Evolutionary conservation across 441 rosid species (phyloP).

Genomic region (Erysimum cheiri): DNA sequence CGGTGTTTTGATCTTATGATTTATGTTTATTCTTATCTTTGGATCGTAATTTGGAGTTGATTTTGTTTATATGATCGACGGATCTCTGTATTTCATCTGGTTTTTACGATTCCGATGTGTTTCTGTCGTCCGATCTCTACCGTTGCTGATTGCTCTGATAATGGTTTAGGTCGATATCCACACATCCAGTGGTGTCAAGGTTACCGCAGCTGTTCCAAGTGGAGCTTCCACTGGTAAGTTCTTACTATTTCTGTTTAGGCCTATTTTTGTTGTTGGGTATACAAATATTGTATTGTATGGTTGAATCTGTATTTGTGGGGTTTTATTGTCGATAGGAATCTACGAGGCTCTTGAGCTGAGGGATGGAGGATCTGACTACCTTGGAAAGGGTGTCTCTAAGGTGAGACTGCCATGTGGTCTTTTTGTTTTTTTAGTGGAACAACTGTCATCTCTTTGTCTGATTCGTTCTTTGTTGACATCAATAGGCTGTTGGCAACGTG

Average conservation of each 20-base stretch:
- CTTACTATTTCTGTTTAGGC: not conserved
- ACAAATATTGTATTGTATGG: not conserved
- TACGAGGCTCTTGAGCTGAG: slow-evolving; percentile 96
- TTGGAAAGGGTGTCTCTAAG: slow-evolving; percentile 94
- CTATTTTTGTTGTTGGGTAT: not conserved
- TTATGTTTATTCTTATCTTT: not conserved
- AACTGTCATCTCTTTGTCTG: not conserved
- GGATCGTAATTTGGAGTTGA: slow-evolving; percentile 8
- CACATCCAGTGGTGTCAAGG: slow-evolving; percentile 56
- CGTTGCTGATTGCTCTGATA: not conserved
- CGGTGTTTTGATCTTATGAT: slow-evolving; percentile 25
- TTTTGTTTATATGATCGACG: slow-evolving; percentile 14
- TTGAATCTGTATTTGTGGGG: not conserved
- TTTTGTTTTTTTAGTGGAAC: not conserved
- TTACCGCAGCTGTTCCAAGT: slow-evolving; percentile 91
- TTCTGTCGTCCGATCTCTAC: not conserved
- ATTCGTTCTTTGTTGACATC: not conserved
- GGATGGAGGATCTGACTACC: slow-evolving; percentile 96
- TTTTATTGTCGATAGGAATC: slow-evolving; percentile 53
- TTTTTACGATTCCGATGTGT: slow-evolving; percentile 3
- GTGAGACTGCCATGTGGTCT: slow-evolving; percentile 40
- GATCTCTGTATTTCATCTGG: slow-evolving; percentile 26
- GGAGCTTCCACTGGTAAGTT: slow-evolving; percentile 95
- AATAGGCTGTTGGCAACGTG: slow-evolving; percentile 86
- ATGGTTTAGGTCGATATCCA: slow-evolving; percentile 65